phyloP scores from a whole-genome alignment of 2,329 filamentous ascomycete species.

The Triangularia setosa region DNA sequence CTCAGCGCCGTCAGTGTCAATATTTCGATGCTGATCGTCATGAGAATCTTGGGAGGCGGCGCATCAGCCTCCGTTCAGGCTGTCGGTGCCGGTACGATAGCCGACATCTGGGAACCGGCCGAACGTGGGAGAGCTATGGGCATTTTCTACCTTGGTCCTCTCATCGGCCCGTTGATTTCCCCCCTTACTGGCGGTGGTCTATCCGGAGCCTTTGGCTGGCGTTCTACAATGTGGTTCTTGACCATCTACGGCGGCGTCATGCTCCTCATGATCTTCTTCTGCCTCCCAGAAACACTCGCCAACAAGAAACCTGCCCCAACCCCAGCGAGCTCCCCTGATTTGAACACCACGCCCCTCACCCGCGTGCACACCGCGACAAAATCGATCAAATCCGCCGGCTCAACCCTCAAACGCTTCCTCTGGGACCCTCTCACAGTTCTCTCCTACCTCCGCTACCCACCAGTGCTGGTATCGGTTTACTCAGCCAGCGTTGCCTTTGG shows the following conservation, averaged over 20 bases:
- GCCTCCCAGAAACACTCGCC: slow-evolving; percentile 62
- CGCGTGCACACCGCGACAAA: slow-evolving; percentile 61
- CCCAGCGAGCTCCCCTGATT: slow-evolving; percentile 7
- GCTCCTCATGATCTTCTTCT: slow-evolving; percentile 54
- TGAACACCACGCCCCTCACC: slow-evolving; percentile 26
- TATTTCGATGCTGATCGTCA: slow-evolving; percentile 72
- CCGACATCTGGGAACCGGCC: slow-evolving; percentile 71
- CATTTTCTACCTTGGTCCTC: slow-evolving; percentile 74
- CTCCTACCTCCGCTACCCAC: slow-evolving; percentile 67
- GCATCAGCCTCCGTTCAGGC: slow-evolving; percentile 77
- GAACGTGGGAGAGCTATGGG: slow-evolving; percentile 79
- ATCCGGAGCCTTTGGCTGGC: slow-evolving; percentile 67
- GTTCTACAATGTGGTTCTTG: slow-evolving; percentile 74
- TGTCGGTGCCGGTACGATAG: slow-evolving; percentile 78
- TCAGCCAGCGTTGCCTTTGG: slow-evolving; percentile 73
- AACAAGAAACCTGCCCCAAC: slow-evolving; percentile 14
- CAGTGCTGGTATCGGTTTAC: slow-evolving; percentile 69
- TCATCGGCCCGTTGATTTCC: slow-evolving; percentile 69
- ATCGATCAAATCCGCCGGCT: slow-evolving; percentile 53
- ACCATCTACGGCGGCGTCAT: slow-evolving; percentile 63
- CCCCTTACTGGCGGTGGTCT: slow-evolving; percentile 74
- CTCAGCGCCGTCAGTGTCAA: slow-evolving; percentile 65
- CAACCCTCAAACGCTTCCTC: slow-evolving; percentile 56
- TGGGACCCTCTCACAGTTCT: slow-evolving; percentile 71
- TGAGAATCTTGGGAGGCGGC: slow-evolving; percentile 70